Conservation (phyloP, 2,329 filamentous ascomycete species). For the Purpureocillium lavendulum region DNA sequence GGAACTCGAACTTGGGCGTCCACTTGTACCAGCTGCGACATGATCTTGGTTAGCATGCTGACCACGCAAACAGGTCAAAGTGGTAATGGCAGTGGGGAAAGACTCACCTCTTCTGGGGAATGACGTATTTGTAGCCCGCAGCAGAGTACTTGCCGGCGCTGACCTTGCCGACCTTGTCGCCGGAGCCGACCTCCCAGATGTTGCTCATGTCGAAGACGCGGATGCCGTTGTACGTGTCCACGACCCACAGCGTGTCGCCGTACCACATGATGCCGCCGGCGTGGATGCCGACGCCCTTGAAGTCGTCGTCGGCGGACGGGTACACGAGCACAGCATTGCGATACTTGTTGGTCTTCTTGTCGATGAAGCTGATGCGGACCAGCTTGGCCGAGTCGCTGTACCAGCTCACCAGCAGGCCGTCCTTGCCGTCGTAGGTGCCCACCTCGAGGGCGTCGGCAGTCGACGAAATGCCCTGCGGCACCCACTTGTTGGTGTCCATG, state of each 20-base stretch:
- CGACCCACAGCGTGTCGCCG: conserved; percentile 23
- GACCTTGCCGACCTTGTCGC: conserved; percentile 21
- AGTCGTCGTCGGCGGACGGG: conserved; percentile 21
- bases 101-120: conserved; percentile 23
- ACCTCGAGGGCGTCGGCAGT: conserved; percentile 20
- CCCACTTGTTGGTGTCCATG: conserved; percentile 21
- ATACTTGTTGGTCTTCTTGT: conserved; percentile 19
- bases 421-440: conserved; percentile 22
- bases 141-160: conserved; percentile 19
- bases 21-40: conserved; percentile 14
- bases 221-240: conserved; percentile 23
- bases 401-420: conserved; percentile 26
- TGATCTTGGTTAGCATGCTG: not conserved
- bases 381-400: conserved; percentile 18
- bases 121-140: conserved; percentile 21
- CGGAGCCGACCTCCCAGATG: conserved; percentile 23
- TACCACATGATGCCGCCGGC: conserved; percentile 28
- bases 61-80: no score
- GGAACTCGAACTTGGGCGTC: conserved; percentile 17
- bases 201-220: conserved; percentile 27
- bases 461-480: conserved; percentile 25
- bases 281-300: conserved; percentile 21
- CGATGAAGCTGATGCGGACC: conserved; percentile 22
- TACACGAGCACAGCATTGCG: conserved; percentile 25
- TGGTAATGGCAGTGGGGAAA: no score